A percentile compares a stretch with the other conserved stretches of the same genome.
These are phyloP conservation scores for Pseudopithomyces chartarum DNA, from an alignment of 2,329 filamentous ascomycete species.

Conservation along the genomic window DNA sequence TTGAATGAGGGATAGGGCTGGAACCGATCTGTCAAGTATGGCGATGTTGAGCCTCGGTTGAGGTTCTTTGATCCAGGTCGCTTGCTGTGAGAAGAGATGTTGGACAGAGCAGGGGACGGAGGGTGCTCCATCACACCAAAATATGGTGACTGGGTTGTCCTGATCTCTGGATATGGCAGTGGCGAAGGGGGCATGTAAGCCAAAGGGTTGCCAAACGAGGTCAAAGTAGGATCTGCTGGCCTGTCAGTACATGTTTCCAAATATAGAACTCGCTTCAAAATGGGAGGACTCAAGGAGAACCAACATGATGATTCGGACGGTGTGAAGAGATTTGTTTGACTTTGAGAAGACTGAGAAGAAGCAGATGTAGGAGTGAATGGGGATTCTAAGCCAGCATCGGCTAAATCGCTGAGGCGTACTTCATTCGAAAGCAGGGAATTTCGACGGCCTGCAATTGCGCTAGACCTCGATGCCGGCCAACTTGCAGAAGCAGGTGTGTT, in stretches of 20 bases:
- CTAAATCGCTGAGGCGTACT: constrained; percentile 23
- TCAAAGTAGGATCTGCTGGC: constrained; percentile 61
- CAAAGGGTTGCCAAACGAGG: constrained; percentile 54
- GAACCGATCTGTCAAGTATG: constrained; percentile 64
- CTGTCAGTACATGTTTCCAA: constrained; percentile 14
- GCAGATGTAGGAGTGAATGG: constrained; percentile 18
- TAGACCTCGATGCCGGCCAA: constrained; percentile 30
- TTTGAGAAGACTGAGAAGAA: constrained; percentile 25
- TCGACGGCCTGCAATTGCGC: constrained; percentile 15
- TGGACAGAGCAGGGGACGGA: constrained; percentile 68
- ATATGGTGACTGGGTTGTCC: constrained; percentile 47
- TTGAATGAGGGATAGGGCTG: constrained; percentile 57
- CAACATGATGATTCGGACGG: constrained; percentile 47
- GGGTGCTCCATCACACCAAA: constrained; percentile 53
- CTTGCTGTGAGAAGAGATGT: constrained; percentile 54
- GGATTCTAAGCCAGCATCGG: constrained; percentile 12
- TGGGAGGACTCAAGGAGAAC: constrained; percentile 37
- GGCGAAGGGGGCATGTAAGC: constrained; percentile 48
- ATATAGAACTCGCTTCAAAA: not conserved
- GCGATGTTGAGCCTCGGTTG: constrained; percentile 66
- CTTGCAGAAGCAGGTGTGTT: constrained; percentile 47
- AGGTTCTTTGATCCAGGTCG: constrained; percentile 47
- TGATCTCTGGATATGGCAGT: constrained; percentile 49
- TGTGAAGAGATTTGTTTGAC: constrained; percentile 23
- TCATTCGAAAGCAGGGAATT: constrained; percentile 37